Evolutionary conservation across 2,329 filamentous ascomycete genomes (phyloP).

Genomic region (Akanthomyces lecanii): DNA sequence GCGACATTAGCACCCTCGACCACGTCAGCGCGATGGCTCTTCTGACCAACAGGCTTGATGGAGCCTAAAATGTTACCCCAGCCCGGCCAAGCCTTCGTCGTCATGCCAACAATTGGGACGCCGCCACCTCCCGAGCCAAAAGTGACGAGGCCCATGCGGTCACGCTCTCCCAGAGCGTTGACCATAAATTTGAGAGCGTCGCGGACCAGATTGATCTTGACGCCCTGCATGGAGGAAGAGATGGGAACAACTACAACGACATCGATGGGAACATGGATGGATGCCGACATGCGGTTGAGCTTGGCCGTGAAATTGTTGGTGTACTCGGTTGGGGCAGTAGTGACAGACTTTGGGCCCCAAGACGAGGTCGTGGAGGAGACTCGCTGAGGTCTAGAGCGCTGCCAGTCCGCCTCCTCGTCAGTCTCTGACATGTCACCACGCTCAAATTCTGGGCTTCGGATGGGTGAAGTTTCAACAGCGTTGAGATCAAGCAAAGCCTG

Average conservation of each 20-base stretch:
- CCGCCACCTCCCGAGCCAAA: conserved; percentile 93
- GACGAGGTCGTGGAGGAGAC: conserved; percentile 79
- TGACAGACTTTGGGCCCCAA: conserved; percentile 78
- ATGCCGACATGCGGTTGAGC: conserved; percentile 38
- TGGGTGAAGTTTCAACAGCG: conserved; percentile 57
- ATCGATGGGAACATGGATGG: conserved; percentile 85
- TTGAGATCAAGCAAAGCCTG: conserved; percentile 83
- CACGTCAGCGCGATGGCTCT: conserved; percentile 92
- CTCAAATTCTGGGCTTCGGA: conserved; percentile 73
- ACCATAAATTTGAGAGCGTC: conserved; percentile 93
- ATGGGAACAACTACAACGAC: conserved; percentile 96
- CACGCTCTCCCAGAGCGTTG: conserved; percentile 79
- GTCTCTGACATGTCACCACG: conserved; percentile 71
- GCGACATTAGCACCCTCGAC: conserved; percentile 97
- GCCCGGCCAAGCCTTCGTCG: conserved; percentile 86
- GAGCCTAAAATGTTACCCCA: conserved; percentile 84
- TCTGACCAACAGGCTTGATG: conserved; percentile 90
- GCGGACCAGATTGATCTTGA: conserved; percentile 91
- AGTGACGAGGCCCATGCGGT: conserved; percentile 95
- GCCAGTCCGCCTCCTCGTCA: conserved; percentile 80
- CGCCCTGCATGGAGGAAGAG: conserved; percentile 97
- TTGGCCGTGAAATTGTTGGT: conserved; percentile 64
- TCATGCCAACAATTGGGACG: conserved; percentile 96
- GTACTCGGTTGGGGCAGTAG: conserved; percentile 89
- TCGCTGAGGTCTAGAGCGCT: conserved; percentile 60